Base-by-base conservation (phyloP, 306 rosid genomes). In the Ormosia semicastrata region DNA sequence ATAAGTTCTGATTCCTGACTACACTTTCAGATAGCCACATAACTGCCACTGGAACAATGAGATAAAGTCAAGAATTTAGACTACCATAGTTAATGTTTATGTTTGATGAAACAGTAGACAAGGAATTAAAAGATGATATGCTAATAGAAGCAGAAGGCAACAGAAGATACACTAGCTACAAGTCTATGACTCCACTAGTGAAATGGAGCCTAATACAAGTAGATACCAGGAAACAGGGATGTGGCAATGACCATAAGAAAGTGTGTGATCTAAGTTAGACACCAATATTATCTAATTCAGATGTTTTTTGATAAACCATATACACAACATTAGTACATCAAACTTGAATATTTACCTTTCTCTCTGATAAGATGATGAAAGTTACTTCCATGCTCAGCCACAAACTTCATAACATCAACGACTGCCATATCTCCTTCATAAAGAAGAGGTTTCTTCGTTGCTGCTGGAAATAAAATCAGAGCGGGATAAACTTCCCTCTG, bases 401-500 rank as follows among this genome's bases (percentile, higher is more conserved):
- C 75, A 87, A 95, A 95, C 83, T 81, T 84, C 82, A 95, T 85
- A 71, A 95, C 66, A 72, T 88, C 92, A 71, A 89, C 81, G 63
- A 93, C 97, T 44, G 96, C 83, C 88, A 90, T 67, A 71, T 88
- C 94, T 52, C 99, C 97, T 59, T 82, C 89, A 89, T 93, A 95
- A 56, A 81, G 89, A 44, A 93, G 15, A 80, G 90, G 86, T 52
- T 85, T 81, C 87, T 87, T 89, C 77, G 75, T 92, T 82, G 78
- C 92, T 66, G 98, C 99, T 70, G 95, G 97, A 87, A 92, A 95
- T 85, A 95, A 86, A 79, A 92, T 30, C 77, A 95, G 87, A 49
- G 94, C 86, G 81, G 99, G 99, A 90, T 89, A 95, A 71, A 89
- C 92, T 83, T 86, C 99, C 79, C 87, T 82, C 99, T 95, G 95